These are phyloP conservation scores for Aspergillus fumigatus DNA, from an alignment of 2,329 filamentous ascomycete genomes.

Conservation along the genomic window DNA sequence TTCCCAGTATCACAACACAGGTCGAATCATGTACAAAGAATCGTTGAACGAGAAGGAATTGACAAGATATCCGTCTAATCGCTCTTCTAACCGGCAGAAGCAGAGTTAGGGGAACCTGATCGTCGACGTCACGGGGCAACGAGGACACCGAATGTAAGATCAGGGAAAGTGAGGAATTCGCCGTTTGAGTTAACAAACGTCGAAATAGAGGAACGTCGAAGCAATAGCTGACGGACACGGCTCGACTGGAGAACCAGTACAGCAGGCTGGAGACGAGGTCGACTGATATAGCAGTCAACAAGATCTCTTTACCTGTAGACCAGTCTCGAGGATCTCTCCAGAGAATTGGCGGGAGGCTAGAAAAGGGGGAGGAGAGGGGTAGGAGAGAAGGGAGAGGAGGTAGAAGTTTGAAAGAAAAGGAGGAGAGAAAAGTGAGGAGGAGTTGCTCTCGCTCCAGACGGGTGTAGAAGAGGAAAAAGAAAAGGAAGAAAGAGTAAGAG, in stretches of 20 bases:
- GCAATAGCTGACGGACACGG: slow-evolving; percentile 35
- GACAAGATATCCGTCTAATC: slow-evolving; percentile 26
- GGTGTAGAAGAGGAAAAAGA: slow-evolving; percentile 36
- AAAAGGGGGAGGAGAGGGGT: slow-evolving; percentile 21
- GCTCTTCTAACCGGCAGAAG: slow-evolving; percentile 39
- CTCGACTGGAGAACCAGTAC: slow-evolving; percentile 35
- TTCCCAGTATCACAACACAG: slow-evolving; percentile 19
- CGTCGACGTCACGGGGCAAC: slow-evolving; percentile 27
- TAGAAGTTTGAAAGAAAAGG: slow-evolving; percentile 26
- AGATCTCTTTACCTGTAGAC: slow-evolving; percentile 28
- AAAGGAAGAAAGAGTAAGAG: slow-evolving; percentile 27
- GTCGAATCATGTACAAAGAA: slow-evolving; percentile 22
- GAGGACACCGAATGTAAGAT: slow-evolving; percentile 28
- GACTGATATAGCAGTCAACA: slow-evolving; percentile 24
- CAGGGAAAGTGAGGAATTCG: slow-evolving; percentile 21
- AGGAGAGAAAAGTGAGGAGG: slow-evolving; percentile 33
- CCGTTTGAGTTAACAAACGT: slow-evolving; percentile 40
- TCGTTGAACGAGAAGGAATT: slow-evolving; percentile 20
- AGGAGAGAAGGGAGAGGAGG: slow-evolving; percentile 30
- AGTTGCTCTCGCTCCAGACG: slow-evolving; percentile 40
- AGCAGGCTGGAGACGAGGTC: slow-evolving; percentile 25
- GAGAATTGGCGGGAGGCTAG: slow-evolving; percentile 29
- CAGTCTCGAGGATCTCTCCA: slow-evolving; percentile 37
- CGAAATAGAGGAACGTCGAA: slow-evolving; percentile 32
- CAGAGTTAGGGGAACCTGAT: slow-evolving; percentile 31